Conservation (phyloP, 164 flowering plant genomes). For the Vitis amurensis region DNA sequence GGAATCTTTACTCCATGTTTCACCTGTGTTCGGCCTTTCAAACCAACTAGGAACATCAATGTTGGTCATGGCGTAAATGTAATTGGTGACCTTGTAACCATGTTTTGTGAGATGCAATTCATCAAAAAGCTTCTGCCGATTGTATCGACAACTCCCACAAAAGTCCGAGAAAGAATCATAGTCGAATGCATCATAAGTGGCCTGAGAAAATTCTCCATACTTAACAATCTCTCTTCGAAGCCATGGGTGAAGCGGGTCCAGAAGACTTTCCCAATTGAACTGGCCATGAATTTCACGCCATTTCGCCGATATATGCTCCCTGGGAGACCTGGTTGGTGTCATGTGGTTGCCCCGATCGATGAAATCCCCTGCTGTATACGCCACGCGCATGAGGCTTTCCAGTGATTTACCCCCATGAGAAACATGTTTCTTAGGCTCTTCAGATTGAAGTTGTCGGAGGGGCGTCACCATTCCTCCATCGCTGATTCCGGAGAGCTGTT, state of each 20-base stretch:
- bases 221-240: constrained; percentile 42
- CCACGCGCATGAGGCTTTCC: background rate
- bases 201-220: constrained; percentile 18
- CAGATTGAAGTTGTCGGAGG: no score
- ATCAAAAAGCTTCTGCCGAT: constrained; percentile 22
- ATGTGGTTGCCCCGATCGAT: background rate
- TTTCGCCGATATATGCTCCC: constrained; percentile 32
- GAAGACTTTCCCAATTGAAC: constrained; percentile 16
- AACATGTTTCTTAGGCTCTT: no score
- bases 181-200: constrained; percentile 50
- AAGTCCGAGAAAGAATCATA: constrained; percentile 40
- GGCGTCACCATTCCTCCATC: no score
- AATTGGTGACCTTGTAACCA: constrained; percentile 41
- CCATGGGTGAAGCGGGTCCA: constrained; percentile 44
- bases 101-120: constrained; percentile 27
- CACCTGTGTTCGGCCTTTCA: constrained; percentile 21
- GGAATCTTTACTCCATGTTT: constrained; percentile 50
- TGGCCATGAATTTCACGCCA: constrained; percentile 46
- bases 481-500: no score
- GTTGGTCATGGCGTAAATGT: constrained; percentile 52
- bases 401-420: no score
- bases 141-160: constrained; percentile 46
- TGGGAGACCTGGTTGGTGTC: constrained; percentile 33
- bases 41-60: constrained; percentile 42
- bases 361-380: background rate